Evolutionary conservation across 768 basidiomycete genomes (phyloP).

Genomic region (Phylloporus sp.): DNA sequence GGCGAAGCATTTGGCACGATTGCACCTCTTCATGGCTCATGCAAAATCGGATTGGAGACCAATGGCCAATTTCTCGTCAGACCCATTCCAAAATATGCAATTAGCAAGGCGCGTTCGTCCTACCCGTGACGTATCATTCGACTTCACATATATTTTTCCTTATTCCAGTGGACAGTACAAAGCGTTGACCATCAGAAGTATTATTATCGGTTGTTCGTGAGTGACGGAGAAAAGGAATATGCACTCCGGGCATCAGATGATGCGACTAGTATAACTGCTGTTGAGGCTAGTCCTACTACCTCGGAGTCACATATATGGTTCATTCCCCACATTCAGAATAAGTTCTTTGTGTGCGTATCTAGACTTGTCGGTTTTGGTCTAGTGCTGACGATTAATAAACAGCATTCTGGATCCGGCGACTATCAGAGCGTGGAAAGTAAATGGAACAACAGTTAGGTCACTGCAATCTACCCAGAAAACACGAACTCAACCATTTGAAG

Average conservation of each 20-base stretch:
- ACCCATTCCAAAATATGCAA: background rate
- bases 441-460: background rate
- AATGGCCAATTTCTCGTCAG: background rate
- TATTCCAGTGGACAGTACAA: background rate
- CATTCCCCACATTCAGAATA: background rate
- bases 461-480: background rate
- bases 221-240: background rate
- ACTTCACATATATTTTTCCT: background rate
- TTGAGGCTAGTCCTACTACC: background rate
- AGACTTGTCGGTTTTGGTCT: background rate
- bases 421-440: background rate
- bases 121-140: background rate
- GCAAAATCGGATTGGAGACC: background rate
- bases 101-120: background rate
- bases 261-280: background rate
- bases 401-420: background rate
- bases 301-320: slow-evolving; percentile 2
- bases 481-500: background rate
- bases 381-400: background rate
- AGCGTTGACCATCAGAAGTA: background rate
- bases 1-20: background rate
- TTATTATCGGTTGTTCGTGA: background rate
- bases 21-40: background rate
- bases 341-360: background rate
- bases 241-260: background rate